phyloP scores from a whole-genome alignment of 2,329 filamentous ascomycete genomes.

The Trichophyton benhamiae region DNA sequence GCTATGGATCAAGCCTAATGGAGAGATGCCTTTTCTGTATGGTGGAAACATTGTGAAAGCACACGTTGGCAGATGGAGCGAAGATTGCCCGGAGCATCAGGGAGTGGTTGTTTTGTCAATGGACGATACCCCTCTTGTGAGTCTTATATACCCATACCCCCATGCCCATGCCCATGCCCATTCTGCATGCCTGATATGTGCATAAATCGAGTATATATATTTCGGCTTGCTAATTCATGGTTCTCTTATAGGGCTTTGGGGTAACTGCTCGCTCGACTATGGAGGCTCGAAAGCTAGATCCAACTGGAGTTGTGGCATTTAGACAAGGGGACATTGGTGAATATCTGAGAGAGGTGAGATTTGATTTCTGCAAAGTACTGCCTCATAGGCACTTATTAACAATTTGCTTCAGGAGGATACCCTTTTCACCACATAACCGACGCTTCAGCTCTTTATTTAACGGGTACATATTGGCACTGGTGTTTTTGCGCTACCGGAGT shows the following conservation, averaged over 20 bases:
- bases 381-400: slow-evolving; percentile 9
- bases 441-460: background rate
- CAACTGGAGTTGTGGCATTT: slow-evolving; percentile 80
- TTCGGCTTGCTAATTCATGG: background rate
- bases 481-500: slow-evolving; percentile 2
- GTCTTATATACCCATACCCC: slow-evolving; percentile 13
- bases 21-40: slow-evolving; percentile 95
- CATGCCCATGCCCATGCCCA: too few species aligned
- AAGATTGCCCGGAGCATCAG: slow-evolving; percentile 87
- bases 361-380: background rate
- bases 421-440: slow-evolving; percentile 43
- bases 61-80: slow-evolving; percentile 70
- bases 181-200: too few species aligned
- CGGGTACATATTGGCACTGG: background rate
- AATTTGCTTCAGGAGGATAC: slow-evolving; percentile 41
- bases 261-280: slow-evolving; percentile 78
- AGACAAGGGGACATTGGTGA: slow-evolving; percentile 89
- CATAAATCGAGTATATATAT: background rate
- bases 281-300: slow-evolving; percentile 72
- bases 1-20: slow-evolving; percentile 92
- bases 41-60: slow-evolving; percentile 80
- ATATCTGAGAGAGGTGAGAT: slow-evolving; percentile 63
- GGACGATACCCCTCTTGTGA: slow-evolving; percentile 68
- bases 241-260: slow-evolving; percentile 59
- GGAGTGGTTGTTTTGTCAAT: slow-evolving; percentile 83